Evolutionary conservation across 2,329 filamentous ascomycete species (phyloP), one percentile per base, ranked within the genome.

Genomic region (Plectosphaerella cucumerina): DNA sequence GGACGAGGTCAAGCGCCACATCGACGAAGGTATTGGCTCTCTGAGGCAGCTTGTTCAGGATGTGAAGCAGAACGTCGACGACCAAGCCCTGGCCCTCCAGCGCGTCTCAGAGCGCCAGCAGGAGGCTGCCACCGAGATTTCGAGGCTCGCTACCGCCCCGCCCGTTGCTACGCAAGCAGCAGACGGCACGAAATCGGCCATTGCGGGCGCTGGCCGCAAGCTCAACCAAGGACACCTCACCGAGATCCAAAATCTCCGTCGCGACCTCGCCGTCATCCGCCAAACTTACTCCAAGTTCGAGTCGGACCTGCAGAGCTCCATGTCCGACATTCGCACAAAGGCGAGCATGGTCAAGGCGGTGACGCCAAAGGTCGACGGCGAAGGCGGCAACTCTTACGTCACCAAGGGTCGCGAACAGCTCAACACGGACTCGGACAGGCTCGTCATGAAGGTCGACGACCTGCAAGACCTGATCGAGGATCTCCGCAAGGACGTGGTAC

Each of bases 381-480:
- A 89, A 58, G 84, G 84, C n/a, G 93, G 93, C 33, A 88, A 92
- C 58, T 78, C 84, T 9, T 94, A 97, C 62, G 90, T 99, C 58
- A 86, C 88, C 58, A 81, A 78, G 34, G 93, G 93, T 46, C 95
- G 96, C 67, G 96, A 96, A 70, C 82, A 86, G 53, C 82, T 99
- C 53, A 89, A 87, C 47, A 78, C 86, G 22, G 93, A 97, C 65
- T 96, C 90, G 1, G 93, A 97, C 67, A 86, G 85, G 56, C 85
- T 99, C 51, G 92, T 99, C 58, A 87, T 84, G 59, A 87, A 90
- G 63, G 94, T 99, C 11, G 94, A 99, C 65, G 93, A 97, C 63
- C 80, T 99, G n/a, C 94, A 97, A 70, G 94, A 99, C 67, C 77
- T 94, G 50, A 90, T 99, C 18, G 94, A 99, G 69, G 94, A 99